Evolutionary conservation across 306 rosid species (phyloP), one percentile per base, ranked within the genome.

Genomic region (Vicia villosa): DNA sequence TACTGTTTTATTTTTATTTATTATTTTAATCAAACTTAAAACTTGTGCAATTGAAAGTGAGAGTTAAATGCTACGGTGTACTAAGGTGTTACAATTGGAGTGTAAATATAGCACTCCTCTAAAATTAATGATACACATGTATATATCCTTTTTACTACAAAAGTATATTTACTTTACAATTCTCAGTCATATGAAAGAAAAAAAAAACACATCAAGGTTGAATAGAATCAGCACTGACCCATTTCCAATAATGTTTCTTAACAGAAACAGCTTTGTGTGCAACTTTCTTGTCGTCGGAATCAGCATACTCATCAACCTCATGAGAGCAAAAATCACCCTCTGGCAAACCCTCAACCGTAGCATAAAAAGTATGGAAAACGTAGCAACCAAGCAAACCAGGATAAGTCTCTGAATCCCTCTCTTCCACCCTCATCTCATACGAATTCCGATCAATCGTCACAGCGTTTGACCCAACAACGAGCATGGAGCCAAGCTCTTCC

Each of bases 301-400:
- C 77, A 0, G 2, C 63, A 55, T 90, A 86, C 78, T 93, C 98
- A 9, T 83, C 88, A 0, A 78, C 83, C 80, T 94, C 98, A 63
- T 56, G 83, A 5, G 97, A 90, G 69, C 84, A 85, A 75, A 94
- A 94, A 37, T 88, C 97, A 11, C 80, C 87, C 4, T 88, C 95
- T 0, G 98, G 97, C 74, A 94, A 86, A 1, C 96, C 95, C 13
- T 87, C 86, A 3, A 94, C 91, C 17, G 73, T 62, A 0, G 92
- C 96, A 58, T 77, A 82, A 80, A 90, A 57, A 5, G 90, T 72
- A 68, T 94, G 98, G 85, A 94, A 63, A n/a, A 85, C 86, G 26
- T 94, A 94, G 40, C 92, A 86, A 32, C 92, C 97, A 36, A 97
- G 97, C 75, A 94, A 79, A 12, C 97, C 98, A 21, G 98, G 98